These are phyloP conservation scores for Perkinsus marinus DNA, from an alignment of 169 alveolate species.

Conservation along the genomic window DNA sequence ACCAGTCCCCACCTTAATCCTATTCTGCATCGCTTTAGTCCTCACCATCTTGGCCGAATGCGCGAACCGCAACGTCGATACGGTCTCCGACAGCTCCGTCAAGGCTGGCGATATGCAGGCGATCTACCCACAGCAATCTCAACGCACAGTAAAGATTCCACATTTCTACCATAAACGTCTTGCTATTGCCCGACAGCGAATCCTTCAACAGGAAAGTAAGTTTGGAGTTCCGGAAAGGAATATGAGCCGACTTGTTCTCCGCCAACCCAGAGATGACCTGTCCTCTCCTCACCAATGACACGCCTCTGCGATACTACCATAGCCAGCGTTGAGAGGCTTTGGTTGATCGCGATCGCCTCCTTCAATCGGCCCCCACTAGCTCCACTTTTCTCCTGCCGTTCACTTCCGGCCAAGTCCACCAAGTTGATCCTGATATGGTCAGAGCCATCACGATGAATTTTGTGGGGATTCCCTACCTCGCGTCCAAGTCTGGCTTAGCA, in stretches of 20 bases:
- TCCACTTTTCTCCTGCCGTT: conserved; percentile 52
- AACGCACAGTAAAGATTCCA: neutral
- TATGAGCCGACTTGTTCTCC: conserved; percentile 41
- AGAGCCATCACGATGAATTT: conserved; percentile 37
- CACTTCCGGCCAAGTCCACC: conserved; percentile 74
- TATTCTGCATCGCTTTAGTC: neutral
- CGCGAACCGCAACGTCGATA: conserved; percentile 4
- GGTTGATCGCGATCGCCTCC: conserved; percentile 67
- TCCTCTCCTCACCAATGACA: conserved; percentile 41
- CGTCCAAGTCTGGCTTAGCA: conserved; percentile 14
- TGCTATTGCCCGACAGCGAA: conserved; percentile 60
- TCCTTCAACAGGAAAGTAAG: conserved; percentile 56
- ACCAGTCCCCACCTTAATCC: neutral
- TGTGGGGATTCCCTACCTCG: conserved; percentile 20
- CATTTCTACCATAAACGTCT: conserved; percentile 54
- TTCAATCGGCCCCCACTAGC: conserved; percentile 67
- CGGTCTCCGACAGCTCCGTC: neutral
- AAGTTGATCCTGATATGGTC: neutral
- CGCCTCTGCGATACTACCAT: neutral
- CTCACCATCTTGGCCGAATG: neutral
- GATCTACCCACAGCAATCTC: neutral
- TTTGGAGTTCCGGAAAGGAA: conserved; percentile 72
- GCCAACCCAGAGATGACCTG: conserved; percentile 58
- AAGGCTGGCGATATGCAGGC: neutral
- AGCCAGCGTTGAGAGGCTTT: conserved; percentile 25